These are phyloP conservation scores for Fusarium setosum DNA, from an alignment of 2,329 filamentous ascomycete species.

Conservation along the genomic window DNA sequence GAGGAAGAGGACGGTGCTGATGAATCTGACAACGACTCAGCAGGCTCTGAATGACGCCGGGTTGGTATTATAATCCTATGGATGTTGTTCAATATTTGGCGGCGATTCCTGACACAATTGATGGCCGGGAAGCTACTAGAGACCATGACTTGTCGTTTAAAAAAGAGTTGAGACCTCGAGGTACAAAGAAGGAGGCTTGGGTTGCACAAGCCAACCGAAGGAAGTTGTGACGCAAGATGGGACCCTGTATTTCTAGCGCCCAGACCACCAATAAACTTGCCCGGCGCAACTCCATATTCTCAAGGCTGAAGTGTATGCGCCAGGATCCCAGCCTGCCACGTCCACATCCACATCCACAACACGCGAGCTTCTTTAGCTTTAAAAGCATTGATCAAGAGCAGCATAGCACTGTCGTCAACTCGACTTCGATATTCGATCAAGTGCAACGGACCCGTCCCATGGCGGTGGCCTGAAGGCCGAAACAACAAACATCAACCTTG, in stretches of 20 bases:
- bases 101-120: too few relatives aligned
- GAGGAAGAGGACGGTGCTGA: slow-evolving; percentile 36
- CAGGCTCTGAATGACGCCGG: slow-evolving; percentile 22
- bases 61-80: not conserved
- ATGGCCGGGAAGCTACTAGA: too few relatives aligned
- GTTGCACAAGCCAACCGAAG: slow-evolving; percentile 5
- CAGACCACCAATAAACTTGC: slow-evolving; percentile 38
- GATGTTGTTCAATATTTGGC: not conserved
- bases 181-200: not conserved
- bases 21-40: slow-evolving; percentile 27
- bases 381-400: not conserved
- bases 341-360: slow-evolving; percentile 20
- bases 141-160: not conserved
- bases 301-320: slow-evolving; percentile 28
- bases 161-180: not conserved
- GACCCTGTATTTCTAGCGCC: slow-evolving; percentile 21
- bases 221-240: slow-evolving; percentile 11
- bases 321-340: slow-evolving; percentile 22
- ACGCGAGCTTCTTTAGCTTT: slow-evolving; percentile 11
- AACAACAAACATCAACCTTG: slow-evolving; percentile 30
- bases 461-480: slow-evolving; percentile 30
- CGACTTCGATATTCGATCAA: not conserved
- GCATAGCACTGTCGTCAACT: not conserved
- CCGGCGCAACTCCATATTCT: slow-evolving; percentile 17
- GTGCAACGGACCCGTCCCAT: slow-evolving; percentile 6